Percentiles rank a stretch among this genome's conserved stretches.
Conservation (phyloP, 192 early-diverging fungal genomes). For the Backusella australiensis region DNA sequence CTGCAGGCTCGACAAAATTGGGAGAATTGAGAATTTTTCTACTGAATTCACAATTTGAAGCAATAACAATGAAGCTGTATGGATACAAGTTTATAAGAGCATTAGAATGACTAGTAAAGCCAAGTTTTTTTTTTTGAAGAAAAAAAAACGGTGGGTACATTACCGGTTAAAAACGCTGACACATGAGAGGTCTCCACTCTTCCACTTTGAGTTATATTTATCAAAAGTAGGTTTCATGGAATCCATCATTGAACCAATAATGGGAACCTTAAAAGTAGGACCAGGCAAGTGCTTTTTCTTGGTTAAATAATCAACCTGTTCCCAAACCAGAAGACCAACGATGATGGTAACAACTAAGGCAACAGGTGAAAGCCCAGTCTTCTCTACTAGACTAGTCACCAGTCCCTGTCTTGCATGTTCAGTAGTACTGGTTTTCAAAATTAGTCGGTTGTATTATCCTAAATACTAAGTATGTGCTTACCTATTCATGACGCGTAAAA, state of each 20-base stretch:
- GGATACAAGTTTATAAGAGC: neutral
- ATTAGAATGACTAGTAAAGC: neutral
- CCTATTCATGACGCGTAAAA: neutral
- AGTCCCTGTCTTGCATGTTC: neutral
- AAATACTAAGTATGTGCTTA: neutral
- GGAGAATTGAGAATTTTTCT: slow-evolving; percentile 44
- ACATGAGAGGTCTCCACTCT: slow-evolving; percentile 39
- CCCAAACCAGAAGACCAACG: slow-evolving; percentile 33
- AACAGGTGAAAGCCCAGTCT: slow-evolving; percentile 22
- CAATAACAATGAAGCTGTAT: slow-evolving; percentile 42
- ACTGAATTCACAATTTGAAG: slow-evolving; percentile 40
- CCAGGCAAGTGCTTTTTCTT: slow-evolving; percentile 40
- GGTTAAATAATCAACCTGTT: slow-evolving; percentile 35
- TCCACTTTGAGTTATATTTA: slow-evolving; percentile 43
- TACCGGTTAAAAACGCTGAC: slow-evolving; percentile 44
- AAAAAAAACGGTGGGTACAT: neutral
- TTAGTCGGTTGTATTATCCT: neutral
- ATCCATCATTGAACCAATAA: slow-evolving; percentile 42
- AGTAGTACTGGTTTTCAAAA: neutral
- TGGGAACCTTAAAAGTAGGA: slow-evolving; percentile 34
- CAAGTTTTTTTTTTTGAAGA: neutral
- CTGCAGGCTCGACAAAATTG: slow-evolving; percentile 28
- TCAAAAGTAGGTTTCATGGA: slow-evolving; percentile 45
- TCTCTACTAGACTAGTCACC: neutral
- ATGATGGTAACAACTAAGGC: slow-evolving; percentile 20